A percentile compares a stretch with the other conserved stretches of the same genome.
These are phyloP conservation scores for Endoconidiophora polonica DNA, from an alignment of 2,329 filamentous ascomycete species.

Conservation along the genomic window DNA sequence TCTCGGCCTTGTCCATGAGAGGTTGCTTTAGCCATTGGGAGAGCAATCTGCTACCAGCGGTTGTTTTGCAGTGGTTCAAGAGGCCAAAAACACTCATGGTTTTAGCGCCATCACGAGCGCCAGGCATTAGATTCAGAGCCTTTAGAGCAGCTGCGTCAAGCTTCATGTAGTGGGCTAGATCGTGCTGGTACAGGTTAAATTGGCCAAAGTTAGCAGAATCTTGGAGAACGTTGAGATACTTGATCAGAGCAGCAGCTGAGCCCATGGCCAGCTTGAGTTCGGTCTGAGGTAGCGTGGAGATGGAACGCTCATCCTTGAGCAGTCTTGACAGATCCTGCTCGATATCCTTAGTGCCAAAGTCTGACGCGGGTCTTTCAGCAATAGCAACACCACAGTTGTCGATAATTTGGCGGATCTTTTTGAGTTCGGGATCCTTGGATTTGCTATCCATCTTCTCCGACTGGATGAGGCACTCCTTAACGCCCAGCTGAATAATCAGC, in stretches of 20 bases:
- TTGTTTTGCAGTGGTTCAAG: conserved; percentile 94
- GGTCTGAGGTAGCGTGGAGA: conserved; percentile 66
- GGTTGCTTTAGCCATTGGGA: conserved; percentile 98
- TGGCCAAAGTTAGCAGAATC: conserved; percentile 93
- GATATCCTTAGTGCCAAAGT: conserved; percentile 82
- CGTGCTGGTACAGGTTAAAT: conserved; percentile 93
- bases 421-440: conserved; percentile 54
- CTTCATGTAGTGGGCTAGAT: conserved; percentile 95
- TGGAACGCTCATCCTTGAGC: conserved; percentile 69
- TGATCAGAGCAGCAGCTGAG: conserved; percentile 81
- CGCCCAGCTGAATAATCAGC: conserved; percentile 84
- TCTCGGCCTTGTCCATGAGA: conserved; percentile 76
- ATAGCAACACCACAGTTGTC: conserved; percentile 85
- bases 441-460: conserved; percentile 65
- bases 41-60: conserved; percentile 73
- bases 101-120: conserved; percentile 84
- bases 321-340: conserved; percentile 84
- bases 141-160: conserved; percentile 86
- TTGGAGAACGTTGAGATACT: conserved; percentile 78
- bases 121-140: conserved; percentile 92
- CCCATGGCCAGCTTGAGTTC: conserved; percentile 95
- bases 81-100: conserved; percentile 92
- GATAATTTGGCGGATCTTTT: conserved; percentile 75
- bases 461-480: conserved; percentile 84
- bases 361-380: conserved; percentile 56